These are phyloP conservation scores for Solanum okadae DNA, from an alignment of 257 asterid species.

Conservation along the genomic window DNA sequence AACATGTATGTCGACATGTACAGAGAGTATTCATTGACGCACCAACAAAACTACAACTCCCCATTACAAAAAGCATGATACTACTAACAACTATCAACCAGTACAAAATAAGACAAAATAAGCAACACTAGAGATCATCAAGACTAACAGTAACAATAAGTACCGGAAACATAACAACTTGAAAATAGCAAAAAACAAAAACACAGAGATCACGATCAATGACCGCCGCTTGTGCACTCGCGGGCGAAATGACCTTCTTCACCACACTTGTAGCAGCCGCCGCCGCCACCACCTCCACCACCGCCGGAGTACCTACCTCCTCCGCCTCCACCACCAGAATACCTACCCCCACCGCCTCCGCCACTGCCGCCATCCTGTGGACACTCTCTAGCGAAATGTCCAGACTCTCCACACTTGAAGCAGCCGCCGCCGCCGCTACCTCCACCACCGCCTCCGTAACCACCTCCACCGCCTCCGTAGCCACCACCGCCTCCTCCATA, in stretches of 20 bases:
- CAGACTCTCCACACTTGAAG: slow-evolving; percentile 24
- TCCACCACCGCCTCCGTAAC: slow-evolving; percentile 4
- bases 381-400: slow-evolving; percentile 34
- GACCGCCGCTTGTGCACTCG: slow-evolving; percentile 36
- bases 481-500: not conserved
- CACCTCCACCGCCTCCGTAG: not conserved
- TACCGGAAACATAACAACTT: not conserved
- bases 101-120: not conserved
- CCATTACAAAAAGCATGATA: not conserved
- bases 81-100: not conserved
- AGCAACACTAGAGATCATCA: not conserved
- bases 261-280: slow-evolving; percentile 41
- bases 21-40: not conserved
- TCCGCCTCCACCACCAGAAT: slow-evolving; percentile 23
- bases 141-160: not conserved
- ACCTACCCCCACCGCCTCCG: slow-evolving; percentile 11
- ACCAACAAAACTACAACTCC: not conserved
- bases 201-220: slow-evolving; percentile 3
- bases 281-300: not conserved
- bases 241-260: slow-evolving; percentile 59
- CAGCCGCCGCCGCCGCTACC: slow-evolving; percentile 9
- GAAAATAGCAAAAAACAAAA: not conserved
- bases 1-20: not conserved
- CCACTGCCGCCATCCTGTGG: slow-evolving; percentile 17
- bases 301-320: not conserved